Evolutionary conservation across 768 basidiomycete genomes (phyloP), one percentile per base, ranked within the genome.

Genomic region (Imleria badia): DNA sequence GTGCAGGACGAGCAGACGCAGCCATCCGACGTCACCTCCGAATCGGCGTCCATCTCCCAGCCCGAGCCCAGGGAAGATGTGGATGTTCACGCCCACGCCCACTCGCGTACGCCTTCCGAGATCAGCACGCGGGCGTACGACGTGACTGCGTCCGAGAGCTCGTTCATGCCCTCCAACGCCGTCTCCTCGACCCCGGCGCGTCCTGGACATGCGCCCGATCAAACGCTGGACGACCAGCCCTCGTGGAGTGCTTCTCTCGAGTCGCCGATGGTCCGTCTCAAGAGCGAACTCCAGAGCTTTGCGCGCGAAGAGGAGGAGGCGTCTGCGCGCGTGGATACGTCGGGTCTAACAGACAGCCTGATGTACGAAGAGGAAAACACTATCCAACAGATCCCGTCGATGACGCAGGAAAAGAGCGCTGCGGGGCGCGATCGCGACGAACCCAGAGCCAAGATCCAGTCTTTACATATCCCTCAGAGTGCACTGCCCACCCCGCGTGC

Each of bases 191-290:
- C 91, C 2, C 92, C 91, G 17, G 86, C 88, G 10, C 71, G 71
- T 49, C 63, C 67, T 41, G 58, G 54, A 41, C 52, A 59, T 52
- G 48, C 60, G 6, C 61, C 75, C 38, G 67, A 78, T 56, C 76
- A 62, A 43, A 78, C 78, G 20, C 58, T 67, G 6, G 77, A 77
- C 14, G 77, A 80, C 30, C 79, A 78, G 12, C 78, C 84, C 2
- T 86, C 86, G 14, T 93, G 89, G 89, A 79, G 80, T n/a, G 75
- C 79, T 7, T 86, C 87, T 5, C 65, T 92, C 55, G 88, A 91
- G 66, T 86, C 85, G 0, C 89, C 92, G 8, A 78, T 91, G 39
- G 78, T 84, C 23, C 80, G 83, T 20, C 76, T 90, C 51, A 83
- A 83, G 60, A 76, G 81, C 38, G 83, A 87, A 42, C 72, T 90